Evolutionary conservation across 108 stramenopile genomes (phyloP).

Genomic region (Cyclotella kingstonii): DNA sequence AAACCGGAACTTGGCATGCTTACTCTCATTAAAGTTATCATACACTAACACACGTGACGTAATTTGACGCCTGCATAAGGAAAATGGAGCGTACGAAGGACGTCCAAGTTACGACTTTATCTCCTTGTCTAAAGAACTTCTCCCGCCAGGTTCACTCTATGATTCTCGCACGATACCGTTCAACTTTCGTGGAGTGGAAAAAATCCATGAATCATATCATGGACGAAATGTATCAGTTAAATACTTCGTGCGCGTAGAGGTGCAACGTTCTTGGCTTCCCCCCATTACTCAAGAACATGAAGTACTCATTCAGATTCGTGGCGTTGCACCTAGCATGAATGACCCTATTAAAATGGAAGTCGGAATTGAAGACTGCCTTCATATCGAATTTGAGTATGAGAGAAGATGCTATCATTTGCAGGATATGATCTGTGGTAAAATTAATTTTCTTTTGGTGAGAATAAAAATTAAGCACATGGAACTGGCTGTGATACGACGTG

Average conservation of each 20-base stretch:
- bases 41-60: neutral
- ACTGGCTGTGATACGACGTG: constrained; percentile 95
- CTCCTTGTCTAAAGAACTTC: constrained; percentile 91
- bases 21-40: too few species aligned
- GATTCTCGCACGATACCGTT: constrained; percentile 80
- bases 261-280: constrained; percentile 87
- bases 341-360: constrained; percentile 98
- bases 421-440: constrained; percentile 95
- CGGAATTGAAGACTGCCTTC: constrained; percentile 99
- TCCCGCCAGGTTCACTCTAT: constrained; percentile 87
- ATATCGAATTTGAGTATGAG: constrained; percentile 99
- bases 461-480: constrained; percentile 99
- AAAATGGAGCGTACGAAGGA: constrained; percentile 67
- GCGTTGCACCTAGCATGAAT: constrained; percentile 69
- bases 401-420: constrained; percentile 87
- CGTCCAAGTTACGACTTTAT: constrained; percentile 90
- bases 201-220: constrained; percentile 88
- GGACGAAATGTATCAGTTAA: constrained; percentile 95
- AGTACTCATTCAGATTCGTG: constrained; percentile 83
- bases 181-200: constrained; percentile 85
- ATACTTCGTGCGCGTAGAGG: constrained; percentile 92
- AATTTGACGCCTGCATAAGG: too few species aligned
- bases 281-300: constrained; percentile 88
- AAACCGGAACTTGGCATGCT: too few species aligned
- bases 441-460: constrained; percentile 96